Evolutionary conservation across 331 rosid genomes (phyloP), one percentile per base, ranked within the genome.

Genomic region (Malus hybrid): DNA sequence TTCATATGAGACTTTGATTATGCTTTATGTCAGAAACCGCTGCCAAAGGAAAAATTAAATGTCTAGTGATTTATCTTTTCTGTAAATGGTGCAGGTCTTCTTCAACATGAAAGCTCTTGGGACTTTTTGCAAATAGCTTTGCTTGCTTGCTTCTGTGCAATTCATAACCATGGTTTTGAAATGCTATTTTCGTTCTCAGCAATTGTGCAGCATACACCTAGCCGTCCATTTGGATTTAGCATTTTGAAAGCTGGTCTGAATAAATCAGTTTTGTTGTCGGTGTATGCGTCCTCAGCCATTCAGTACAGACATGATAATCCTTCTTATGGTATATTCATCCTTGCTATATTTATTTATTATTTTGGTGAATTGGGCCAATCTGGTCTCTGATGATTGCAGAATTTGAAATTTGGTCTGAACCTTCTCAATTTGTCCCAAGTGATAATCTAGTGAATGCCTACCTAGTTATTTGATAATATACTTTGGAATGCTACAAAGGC

Each of bases 131-230:
- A 95, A 88, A 88, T 95, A 84, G 89, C 97, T 72, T 72, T 92
- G 78, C 97, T 95, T 70, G 97, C 90, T 75, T 90, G 97, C 91
- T 92, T 92, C 85, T 92, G 99, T 90, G 85, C 99, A 61, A 86
- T 95, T 83, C 97, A 95, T 81, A 90, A 92, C 87, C 93, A 89
- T 73, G 99, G 99, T 68, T 92, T 87, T 81, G 91, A 90, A 78
- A 88, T 89, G 96, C 86, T 92, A 68, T 92, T 89, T 85, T 95
- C 99, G 28, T 95, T 92, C 88, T 92, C 99, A 20, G 97, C 96
- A 56, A 88, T 95, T 80, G 88, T 95, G 83, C 97, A 90, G 86
- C 97, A 92, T 79, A 90, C 97, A 55, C 92, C 97, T 64, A 80
- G 93, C 85, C 86, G 87, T 71, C 99, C 97, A 29, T 55, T 95